Evolutionary conservation across 176 grass and related monocot genomes (phyloP), one percentile per base, ranked within the genome.

Genomic region (Rhynchospora pubera): DNA sequence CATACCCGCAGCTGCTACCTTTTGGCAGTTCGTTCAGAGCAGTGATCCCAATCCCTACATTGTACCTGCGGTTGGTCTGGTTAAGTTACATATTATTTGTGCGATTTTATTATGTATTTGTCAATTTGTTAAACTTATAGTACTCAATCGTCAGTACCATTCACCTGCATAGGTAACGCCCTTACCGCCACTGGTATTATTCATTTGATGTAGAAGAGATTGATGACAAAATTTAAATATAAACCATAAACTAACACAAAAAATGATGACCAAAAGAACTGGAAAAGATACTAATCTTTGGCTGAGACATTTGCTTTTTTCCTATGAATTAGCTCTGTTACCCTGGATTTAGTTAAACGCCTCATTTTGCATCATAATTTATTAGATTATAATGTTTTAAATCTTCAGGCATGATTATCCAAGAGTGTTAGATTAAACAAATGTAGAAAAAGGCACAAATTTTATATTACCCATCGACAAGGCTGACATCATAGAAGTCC

Each of bases 401-500:
- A 39, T 66, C 0, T 15, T 66, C 14, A 44, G 24, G 18, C 13
- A 68, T 16, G 65, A 43, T 39, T 13, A 68, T 70, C 45, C 32
- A 9, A 70, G 8, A 70, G 6, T 44, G 15, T 34, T 46, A 70
- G 5, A 42, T 39, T 42, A 3, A 43, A 70, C 13, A 70, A 70
- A 45, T 6, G 19, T 45, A 21, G 6, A 2, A 46, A 11, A 52
- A 26, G 5, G 3, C 22, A 73, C 42, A 47, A 10, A 19, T 26
- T 4, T 26, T 13, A 79, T n/a, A 45, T 65, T 81, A 82, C 44
- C 90, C 93, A 70, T 94, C 90, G 9, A 94, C 93, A 6, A 94
- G 87, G 82, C 93, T 94, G 30, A 94, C 90, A 80, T 94, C 93
- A 79, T 94, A 94, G 84, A 92, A 94, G 81, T 94, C 93, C 84